A percentile compares a stretch with the other conserved stretches of the same genome.
phyloP scores from a whole-genome alignment of 805 yeast genomes.

The Wickerhamomyces chambardii region DNA sequence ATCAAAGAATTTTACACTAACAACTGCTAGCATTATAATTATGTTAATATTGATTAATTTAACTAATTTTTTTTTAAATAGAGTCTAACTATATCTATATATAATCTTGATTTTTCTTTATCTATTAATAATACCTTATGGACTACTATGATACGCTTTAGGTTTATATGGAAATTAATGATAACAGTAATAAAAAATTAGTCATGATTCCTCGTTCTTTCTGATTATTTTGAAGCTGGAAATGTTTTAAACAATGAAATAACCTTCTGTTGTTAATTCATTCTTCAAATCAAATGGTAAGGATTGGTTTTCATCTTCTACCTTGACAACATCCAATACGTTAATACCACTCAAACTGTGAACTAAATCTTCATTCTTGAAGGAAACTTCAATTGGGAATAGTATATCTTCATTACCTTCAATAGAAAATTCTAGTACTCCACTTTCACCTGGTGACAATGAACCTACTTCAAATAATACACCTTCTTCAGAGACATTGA shows the following conservation, averaged over 20 bases:
- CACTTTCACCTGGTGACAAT: slow-evolving; percentile 45
- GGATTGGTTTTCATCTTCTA: slow-evolving; percentile 37
- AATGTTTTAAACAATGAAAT: slow-evolving; percentile 33
- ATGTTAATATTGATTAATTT: too few species aligned
- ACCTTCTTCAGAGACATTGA: slow-evolving; percentile 59
- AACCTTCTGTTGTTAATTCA: slow-evolving; percentile 49
- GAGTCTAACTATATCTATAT: too few species aligned
- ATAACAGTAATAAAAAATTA: too few species aligned
- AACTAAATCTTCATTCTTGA: slow-evolving; percentile 37
- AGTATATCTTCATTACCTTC: slow-evolving; percentile 75
- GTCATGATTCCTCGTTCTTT: not conserved
- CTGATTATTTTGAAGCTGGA: not conserved
- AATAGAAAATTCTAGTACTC: slow-evolving; percentile 72
- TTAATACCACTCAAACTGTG: slow-evolving; percentile 59
- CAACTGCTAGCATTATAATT: too few species aligned
- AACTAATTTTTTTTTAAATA: too few species aligned
- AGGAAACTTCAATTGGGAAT: slow-evolving; percentile 79
- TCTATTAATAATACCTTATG: too few species aligned
- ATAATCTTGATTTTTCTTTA: too few species aligned
- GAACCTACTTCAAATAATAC: slow-evolving; percentile 53
- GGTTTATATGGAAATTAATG: too few species aligned
- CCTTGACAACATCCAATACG: slow-evolving; percentile 47
- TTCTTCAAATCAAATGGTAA: slow-evolving; percentile 65
- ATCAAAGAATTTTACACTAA: too few species aligned
- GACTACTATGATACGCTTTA: too few species aligned